Evolutionary conservation across 345 rosid genomes (phyloP), one percentile per base, ranked within the genome.

Genomic region (Geranium brycei): DNA sequence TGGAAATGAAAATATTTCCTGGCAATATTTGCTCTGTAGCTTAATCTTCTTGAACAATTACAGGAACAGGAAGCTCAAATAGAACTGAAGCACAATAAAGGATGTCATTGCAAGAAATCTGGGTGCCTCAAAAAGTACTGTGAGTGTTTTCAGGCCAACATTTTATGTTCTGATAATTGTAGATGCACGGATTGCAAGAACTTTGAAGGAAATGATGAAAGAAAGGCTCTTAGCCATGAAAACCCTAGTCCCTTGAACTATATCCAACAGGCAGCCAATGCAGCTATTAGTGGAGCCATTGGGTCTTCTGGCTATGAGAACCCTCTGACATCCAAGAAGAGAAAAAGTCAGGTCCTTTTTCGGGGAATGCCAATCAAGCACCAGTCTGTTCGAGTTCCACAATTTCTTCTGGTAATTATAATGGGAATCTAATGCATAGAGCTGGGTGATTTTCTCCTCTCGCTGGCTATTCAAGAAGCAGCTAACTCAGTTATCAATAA

Each of bases 121-220:
- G 87, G 95, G 47, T 91, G 92, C 77, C 92, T 91, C 51, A 91
- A 89, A 82, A 87, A 85, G 81, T 91, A 91, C 63, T 89, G 98
- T 51, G 98, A 87, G 72, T 89, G 98, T 79, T 91, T 81, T 77
- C 91, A 91, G 69, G 96, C 91, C 12, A 78, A 81, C 66, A 73
- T 88, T 72, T 66, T 82, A 28, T 91, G 98, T 77, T 91, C 95
- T 32, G 98, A 91, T 38, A 91, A 82, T 73, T 88, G 96, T 72
- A 82, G 67, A 80, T 91, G 96, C 70, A 69, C 79, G 76, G 95
- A 89, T 63, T 87, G 96, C 79, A 87, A 86, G 69, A 91, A 91
- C 70, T 82, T 72, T 17, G 85, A 89, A 71, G 96, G 86, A 72
- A 88, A 86, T 66, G 82, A 85, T 72, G 95, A 85, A 62, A 78